Conservation (phyloP, 306 rosid genomes). For the Abrus precatorius region DNA sequence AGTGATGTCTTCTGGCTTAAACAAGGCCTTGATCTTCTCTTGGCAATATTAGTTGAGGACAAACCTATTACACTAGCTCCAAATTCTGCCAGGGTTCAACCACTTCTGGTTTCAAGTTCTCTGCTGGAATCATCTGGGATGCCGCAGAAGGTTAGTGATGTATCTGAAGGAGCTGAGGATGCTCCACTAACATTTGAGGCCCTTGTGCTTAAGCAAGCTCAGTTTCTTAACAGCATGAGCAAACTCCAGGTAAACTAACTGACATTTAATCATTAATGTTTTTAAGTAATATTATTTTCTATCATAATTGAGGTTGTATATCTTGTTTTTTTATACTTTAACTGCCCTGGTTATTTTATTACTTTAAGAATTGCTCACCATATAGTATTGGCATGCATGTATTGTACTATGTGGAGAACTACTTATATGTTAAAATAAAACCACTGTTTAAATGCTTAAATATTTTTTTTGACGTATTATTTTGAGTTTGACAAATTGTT, state of each 20-base stretch:
- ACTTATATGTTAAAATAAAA: not conserved
- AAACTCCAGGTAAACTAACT: constrained; percentile 81
- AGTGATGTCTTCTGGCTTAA: constrained; percentile 99
- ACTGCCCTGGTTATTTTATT: constrained; percentile 16
- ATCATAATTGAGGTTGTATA: constrained; percentile 15
- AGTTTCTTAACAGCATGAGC: constrained; percentile 89
- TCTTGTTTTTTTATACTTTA: not conserved
- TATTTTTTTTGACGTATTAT: constrained; percentile 4
- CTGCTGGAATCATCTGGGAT: constrained; percentile 76
- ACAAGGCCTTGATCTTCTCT: constrained; percentile 98
- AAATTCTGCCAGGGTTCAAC: constrained; percentile 91
- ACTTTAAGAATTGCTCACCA: constrained; percentile 7
- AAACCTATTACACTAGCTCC: constrained; percentile 96
- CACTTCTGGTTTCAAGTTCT: constrained; percentile 73
- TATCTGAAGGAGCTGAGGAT: constrained; percentile 79
- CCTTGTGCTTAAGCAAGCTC: constrained; percentile 85
- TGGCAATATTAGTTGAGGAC: constrained; percentile 94
- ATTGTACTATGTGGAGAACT: constrained; percentile 2
- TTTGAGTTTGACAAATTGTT: constrained; percentile 13
- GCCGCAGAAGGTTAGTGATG: constrained; percentile 80
- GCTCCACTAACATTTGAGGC: constrained; percentile 83
- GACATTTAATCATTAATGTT: not conserved
- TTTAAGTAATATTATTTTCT: constrained; percentile 2
- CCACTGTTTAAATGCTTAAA: not conserved
- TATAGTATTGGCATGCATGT: not conserved